phyloP scores from a whole-genome alignment of 2,329 filamentous ascomycete species.

The Calonectria fujianensis region DNA sequence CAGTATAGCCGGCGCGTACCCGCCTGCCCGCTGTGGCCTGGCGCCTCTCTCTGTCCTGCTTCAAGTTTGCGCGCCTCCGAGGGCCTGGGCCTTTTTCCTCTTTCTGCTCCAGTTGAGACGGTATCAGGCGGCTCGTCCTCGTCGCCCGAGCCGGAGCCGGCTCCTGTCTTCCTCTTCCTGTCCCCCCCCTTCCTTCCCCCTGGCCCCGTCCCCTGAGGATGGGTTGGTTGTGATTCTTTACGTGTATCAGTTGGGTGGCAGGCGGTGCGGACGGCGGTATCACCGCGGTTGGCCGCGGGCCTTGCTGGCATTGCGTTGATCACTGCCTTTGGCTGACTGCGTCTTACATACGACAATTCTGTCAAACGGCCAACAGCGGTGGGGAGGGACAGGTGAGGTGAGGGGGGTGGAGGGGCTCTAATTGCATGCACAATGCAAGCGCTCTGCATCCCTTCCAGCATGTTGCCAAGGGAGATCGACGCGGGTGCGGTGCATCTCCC shows the following conservation, averaged over 20 bases:
- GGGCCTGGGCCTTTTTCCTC: slow-evolving; percentile 18
- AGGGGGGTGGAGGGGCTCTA: slow-evolving; percentile 32
- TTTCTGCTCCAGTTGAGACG: slow-evolving; percentile 24
- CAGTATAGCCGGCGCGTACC: slow-evolving; percentile 24
- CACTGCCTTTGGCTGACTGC: slow-evolving; percentile 20
- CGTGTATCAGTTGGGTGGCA: slow-evolving; percentile 35
- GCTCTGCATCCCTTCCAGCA: slow-evolving; percentile 27
- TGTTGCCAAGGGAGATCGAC: slow-evolving; percentile 41
- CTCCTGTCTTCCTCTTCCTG: neutral
- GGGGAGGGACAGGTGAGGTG: slow-evolving; percentile 6
- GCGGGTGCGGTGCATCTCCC: slow-evolving; percentile 11
- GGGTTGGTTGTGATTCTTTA: slow-evolving; percentile 26
- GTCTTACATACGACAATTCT: slow-evolving; percentile 20
- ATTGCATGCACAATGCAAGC: slow-evolving; percentile 34
- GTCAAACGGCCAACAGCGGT: neutral
- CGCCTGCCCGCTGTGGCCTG: slow-evolving; percentile 23
- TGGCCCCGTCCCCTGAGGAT: slow-evolving; percentile 18
- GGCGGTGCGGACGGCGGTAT: slow-evolving; percentile 20
- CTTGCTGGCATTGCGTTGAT: neutral
- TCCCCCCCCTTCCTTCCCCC: neutral
- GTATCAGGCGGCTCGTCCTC: slow-evolving; percentile 35
- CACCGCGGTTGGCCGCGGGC: slow-evolving; percentile 6
- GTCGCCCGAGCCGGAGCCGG: neutral
- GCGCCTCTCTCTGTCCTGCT: slow-evolving; percentile 20
- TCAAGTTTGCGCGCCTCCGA: slow-evolving; percentile 1